Percentiles rank a stretch among this genome's conserved stretches.
These are phyloP conservation scores for Blepharisma undulans DNA, from an alignment of 169 alveolate genomes.

Conservation along the genomic window DNA sequence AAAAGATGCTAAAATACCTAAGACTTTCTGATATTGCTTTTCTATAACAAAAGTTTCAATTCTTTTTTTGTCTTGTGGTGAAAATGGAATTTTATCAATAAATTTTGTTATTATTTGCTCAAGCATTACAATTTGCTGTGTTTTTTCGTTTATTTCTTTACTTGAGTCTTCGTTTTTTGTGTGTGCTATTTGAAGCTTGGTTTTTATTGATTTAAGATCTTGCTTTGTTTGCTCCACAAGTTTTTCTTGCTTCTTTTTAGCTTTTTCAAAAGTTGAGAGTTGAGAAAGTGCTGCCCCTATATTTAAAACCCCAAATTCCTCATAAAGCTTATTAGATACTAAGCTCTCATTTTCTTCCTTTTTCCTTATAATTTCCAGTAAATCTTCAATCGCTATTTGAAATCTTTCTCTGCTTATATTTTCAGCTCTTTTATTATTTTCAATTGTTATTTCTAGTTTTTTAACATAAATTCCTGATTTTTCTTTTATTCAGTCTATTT, in stretches of 20 bases:
- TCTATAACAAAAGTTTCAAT: background rate
- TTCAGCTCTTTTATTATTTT: background rate
- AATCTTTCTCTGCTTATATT: background rate
- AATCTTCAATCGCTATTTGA: background rate
- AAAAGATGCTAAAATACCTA: background rate
- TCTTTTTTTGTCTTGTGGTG: background rate
- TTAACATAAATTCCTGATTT: background rate
- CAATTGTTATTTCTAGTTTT: background rate
- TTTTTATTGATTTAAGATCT: background rate
- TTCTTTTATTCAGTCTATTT: background rate
- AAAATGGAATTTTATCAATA: background rate
- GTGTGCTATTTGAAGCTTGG: background rate
- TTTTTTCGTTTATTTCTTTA: background rate
- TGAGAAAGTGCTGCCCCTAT: background rate
- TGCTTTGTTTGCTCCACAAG: background rate
- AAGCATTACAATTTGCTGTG: background rate
- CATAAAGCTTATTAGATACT: background rate
- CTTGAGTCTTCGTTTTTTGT: background rate
- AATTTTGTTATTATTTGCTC: background rate
- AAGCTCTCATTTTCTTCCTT: background rate
- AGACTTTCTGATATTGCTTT: background rate
- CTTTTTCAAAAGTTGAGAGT: background rate
- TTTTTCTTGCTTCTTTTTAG: background rate
- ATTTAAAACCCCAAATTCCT: background rate
- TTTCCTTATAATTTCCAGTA: background rate